A percentile compares a stretch with the other conserved stretches of the same genome.
Conservation (phyloP, 768 basidiomycete species). For the Suillus subaureus region DNA sequence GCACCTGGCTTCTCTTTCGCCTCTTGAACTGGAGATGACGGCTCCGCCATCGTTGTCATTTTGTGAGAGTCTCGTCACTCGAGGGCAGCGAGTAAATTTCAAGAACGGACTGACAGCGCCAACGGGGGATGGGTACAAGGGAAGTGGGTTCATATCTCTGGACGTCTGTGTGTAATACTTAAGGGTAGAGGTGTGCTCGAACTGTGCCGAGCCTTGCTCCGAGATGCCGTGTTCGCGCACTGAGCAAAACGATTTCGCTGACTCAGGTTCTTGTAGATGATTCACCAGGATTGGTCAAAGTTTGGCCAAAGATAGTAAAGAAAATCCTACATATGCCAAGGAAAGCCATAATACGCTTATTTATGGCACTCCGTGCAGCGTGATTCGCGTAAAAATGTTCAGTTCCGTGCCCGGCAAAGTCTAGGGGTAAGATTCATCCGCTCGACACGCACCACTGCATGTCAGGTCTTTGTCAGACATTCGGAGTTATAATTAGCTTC, state of each 20-base stretch:
- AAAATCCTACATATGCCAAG: neutral
- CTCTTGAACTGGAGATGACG: slow-evolving; percentile 6
- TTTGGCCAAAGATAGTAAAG: neutral
- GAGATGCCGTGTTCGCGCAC: neutral
- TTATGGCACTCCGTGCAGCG: neutral
- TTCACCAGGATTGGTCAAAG: neutral
- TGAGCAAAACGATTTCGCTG: neutral
- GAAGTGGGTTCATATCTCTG: neutral
- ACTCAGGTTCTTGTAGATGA: neutral
- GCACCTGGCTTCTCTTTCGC: slow-evolving; percentile 28
- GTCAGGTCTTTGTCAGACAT: neutral
- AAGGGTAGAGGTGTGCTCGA: neutral
- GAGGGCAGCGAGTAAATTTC: neutral
- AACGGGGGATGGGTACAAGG: neutral
- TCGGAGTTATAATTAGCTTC: neutral
- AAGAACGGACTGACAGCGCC: neutral
- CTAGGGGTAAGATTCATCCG: neutral
- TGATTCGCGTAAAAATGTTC: neutral
- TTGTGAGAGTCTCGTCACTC: neutral
- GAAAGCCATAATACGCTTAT: neutral
- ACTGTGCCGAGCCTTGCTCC: neutral
- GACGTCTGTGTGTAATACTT: neutral
- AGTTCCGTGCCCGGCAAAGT: neutral
- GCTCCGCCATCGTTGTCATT: slow-evolving; percentile 1
- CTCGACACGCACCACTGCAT: neutral